Percentiles rank a stretch among this genome's conserved stretches.
These are phyloP conservation scores for Sarcodon aspratus DNA, from an alignment of 768 basidiomycete genomes.

Conservation along the genomic window DNA sequence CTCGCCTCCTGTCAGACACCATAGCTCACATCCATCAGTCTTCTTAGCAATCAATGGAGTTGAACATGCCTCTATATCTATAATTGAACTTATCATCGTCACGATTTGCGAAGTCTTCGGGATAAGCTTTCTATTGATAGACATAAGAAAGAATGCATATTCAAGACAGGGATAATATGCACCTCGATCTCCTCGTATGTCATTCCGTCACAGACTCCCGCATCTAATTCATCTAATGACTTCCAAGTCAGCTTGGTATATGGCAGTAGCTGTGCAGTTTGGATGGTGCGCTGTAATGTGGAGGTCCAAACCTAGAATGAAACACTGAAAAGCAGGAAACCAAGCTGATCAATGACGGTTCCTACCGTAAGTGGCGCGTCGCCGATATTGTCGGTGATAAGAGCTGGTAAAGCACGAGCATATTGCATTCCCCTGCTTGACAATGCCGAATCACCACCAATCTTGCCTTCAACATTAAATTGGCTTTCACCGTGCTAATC, in stretches of 20 bases:
- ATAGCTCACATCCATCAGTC: too few relatives aligned
- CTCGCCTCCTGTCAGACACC: constrained; percentile 53
- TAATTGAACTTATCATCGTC: constrained; percentile 99
- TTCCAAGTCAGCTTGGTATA: constrained; percentile 98
- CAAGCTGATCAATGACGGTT: not conserved
- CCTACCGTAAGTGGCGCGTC: constrained; percentile 75
- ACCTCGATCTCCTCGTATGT: constrained; percentile 99
- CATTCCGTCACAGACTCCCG: constrained; percentile 99
- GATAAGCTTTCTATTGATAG: constrained; percentile 66
- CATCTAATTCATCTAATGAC: constrained; percentile 94
- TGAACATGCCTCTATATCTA: constrained; percentile 50
- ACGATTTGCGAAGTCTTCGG: constrained; percentile 95
- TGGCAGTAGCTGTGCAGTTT: constrained; percentile 73
- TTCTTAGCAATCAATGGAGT: not conserved
- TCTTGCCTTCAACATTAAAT: constrained; percentile 92
- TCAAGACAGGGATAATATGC: constrained; percentile 3
- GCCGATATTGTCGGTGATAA: constrained; percentile 87
- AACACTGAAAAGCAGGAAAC: not conserved
- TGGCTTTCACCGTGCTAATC: constrained; percentile 93
- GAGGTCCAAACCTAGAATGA: constrained; percentile 90
- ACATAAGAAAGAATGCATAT: not conserved
- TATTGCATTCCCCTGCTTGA: constrained; percentile 82
- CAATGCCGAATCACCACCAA: constrained; percentile 91
- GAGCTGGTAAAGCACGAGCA: constrained; percentile 70
- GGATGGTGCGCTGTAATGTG: constrained; percentile 87